A percentile compares a stretch with the other conserved stretches of the same genome.
Conservation (phyloP, 2,329 filamentous ascomycete genomes). For the Ophiostoma sp. region DNA sequence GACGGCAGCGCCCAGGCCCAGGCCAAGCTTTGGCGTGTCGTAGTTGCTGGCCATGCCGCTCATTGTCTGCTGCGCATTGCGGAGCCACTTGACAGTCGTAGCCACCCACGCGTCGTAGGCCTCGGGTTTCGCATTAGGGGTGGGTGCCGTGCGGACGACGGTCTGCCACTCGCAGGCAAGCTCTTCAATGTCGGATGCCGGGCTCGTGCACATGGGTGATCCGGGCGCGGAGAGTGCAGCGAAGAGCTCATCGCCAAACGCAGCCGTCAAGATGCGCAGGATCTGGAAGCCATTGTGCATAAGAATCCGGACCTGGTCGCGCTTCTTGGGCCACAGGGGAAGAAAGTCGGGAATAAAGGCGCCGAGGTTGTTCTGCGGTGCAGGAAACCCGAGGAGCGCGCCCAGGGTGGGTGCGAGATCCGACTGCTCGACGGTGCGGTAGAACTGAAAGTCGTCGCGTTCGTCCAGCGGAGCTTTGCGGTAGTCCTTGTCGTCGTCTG, state of each 20-base stretch:
- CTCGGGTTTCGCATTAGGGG: constrained; percentile 23
- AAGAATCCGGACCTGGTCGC: constrained; percentile 62
- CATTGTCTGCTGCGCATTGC: constrained; percentile 69
- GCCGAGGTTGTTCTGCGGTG: constrained; percentile 85
- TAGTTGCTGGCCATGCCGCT: constrained; percentile 92
- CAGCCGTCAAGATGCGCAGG: constrained; percentile 66
- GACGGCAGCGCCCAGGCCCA: constrained; percentile 40
- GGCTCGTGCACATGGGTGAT: constrained; percentile 31
- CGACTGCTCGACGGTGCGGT: constrained; percentile 81
- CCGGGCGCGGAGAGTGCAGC: constrained; percentile 25
- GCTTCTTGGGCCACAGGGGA: constrained; percentile 63
- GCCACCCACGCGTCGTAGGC: constrained; percentile 22
- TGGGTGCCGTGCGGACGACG: constrained; percentile 29
- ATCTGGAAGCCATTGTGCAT: constrained; percentile 77
- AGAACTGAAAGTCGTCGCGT: constrained; percentile 72
- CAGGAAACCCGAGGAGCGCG: constrained; percentile 77
- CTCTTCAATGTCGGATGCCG: constrained; percentile 45
- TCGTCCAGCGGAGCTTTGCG: constrained; percentile 38
- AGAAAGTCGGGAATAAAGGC: constrained; percentile 77
- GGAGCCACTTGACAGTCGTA: constrained; percentile 53
- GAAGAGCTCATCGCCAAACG: constrained; percentile 53
- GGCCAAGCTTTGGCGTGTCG: constrained; percentile 57
- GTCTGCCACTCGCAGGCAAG: constrained; percentile 65
- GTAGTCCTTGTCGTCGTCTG: constrained; percentile 15
- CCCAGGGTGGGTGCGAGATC: constrained; percentile 88